Evolutionary conservation across 2,329 filamentous ascomycete species (phyloP), one percentile per base, ranked within the genome.

Genomic region (Xylaria polymorpha): DNA sequence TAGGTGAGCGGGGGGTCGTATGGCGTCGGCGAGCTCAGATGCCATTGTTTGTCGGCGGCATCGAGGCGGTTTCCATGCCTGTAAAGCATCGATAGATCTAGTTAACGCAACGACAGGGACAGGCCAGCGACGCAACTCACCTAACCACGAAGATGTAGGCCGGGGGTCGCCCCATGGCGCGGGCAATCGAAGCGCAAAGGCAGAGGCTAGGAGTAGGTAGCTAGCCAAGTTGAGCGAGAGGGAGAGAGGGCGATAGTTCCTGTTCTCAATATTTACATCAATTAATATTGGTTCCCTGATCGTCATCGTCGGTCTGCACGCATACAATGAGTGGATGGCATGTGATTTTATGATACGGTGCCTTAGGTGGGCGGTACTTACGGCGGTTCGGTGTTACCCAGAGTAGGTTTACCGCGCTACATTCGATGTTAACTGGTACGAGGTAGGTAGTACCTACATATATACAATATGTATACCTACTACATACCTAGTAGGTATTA

Each of bases 1-100:
- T 98, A 98, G 2, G 94, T 97, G 67, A 99, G 86, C 59, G 96
- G 96, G 73, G 96, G 93, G 74, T 99, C 95, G 84, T 98, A 99
- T 1, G 96, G 96, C 6, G 94, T 94, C 1, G 94, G 92, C 6
- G 96, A 97, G 37, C 92, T 92, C 64, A 97, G 87, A 80, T 98
- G 94, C 96, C 96, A 99, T 80, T 93, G 90, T 79, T 94, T 94
- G 85, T 99, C 94, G 71, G 94, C 94, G 65, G 94, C 94, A 80
- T 99, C 96, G 67, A 99, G 91, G 74, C 96, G 92, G 75, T 94
- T 93, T 77, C 96, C 96, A 81, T 99, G 96, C 81, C 96, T 91
- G 68, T 48, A 51, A 22, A 51, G 6, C 1, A 18, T 39, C 15
- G 50, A 56, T 20, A 25, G 20, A 48, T 8, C 22, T 41, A 12